These are phyloP conservation scores for Meredithiella fracta DNA, from an alignment of 2,329 filamentous ascomycete species.

Conservation along the genomic window DNA sequence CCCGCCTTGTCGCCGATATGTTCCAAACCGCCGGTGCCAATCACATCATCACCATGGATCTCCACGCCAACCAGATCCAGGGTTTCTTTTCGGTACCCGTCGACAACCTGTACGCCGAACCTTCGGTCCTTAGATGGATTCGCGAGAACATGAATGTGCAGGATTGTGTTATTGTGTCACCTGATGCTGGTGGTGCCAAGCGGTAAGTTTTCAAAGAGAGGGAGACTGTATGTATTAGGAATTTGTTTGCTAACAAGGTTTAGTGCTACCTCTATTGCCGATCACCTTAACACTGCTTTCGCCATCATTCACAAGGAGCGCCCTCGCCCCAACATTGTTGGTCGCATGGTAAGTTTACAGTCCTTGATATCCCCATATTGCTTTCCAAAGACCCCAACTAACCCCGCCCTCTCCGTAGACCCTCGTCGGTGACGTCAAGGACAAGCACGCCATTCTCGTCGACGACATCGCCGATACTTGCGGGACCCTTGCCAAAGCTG, in stretches of 20 bases:
- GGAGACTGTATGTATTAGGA: too few relatives aligned
- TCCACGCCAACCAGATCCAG: conserved; percentile 92
- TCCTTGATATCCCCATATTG: neutral
- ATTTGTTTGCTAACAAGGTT: neutral
- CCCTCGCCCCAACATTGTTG: conserved; percentile 69
- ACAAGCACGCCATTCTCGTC: conserved; percentile 86
- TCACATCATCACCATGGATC: conserved; percentile 84
- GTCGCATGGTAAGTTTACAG: conserved; percentile 48
- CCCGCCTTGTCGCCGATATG: conserved; percentile 95
- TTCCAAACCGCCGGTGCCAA: conserved; percentile 65
- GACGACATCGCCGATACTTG: conserved; percentile 98
- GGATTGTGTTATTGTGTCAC: conserved; percentile 85
- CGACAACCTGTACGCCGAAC: conserved; percentile 79
- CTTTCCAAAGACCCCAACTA: neutral
- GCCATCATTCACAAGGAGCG: conserved; percentile 96
- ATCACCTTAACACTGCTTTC: conserved; percentile 77
- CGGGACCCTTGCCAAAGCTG: conserved; percentile 60
- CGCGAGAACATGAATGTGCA: conserved; percentile 64
- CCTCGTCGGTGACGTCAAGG: conserved; percentile 82
- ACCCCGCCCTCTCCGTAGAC: conserved; percentile 4
- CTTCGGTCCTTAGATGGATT: conserved; percentile 83
- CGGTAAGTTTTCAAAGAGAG: conserved; percentile 24
- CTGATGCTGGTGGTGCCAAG: conserved; percentile 89
- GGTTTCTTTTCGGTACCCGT: conserved; percentile 79
- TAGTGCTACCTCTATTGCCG: conserved; percentile 72